phyloP scores from a whole-genome alignment of 2,329 filamentous ascomycete species.

The Pseudocercospora eumusae region DNA sequence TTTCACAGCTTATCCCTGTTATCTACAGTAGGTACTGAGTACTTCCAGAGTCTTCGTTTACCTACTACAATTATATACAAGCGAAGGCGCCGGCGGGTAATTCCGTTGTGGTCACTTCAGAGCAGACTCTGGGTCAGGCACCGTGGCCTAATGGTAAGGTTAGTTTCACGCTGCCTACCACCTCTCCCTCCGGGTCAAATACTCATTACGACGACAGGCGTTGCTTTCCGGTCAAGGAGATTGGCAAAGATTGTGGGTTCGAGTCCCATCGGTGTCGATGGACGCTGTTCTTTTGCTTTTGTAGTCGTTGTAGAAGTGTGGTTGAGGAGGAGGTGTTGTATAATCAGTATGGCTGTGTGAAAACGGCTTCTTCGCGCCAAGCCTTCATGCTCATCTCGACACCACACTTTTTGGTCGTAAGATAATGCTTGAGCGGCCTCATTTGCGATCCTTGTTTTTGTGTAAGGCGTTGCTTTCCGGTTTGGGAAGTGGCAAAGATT shows the following conservation, averaged over 20 bases:
- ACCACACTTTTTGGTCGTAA: too few relatives aligned
- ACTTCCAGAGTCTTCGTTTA: too few relatives aligned
- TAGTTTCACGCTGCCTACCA: not conserved
- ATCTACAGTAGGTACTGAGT: too few relatives aligned
- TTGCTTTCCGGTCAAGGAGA: constrained; percentile 22
- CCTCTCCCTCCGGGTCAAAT: not conserved
- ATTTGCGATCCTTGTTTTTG: too few relatives aligned
- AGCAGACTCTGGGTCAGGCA: not conserved
- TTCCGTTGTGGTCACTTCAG: not conserved
- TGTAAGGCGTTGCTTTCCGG: too few relatives aligned
- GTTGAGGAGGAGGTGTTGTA: not conserved
- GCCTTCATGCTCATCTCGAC: too few relatives aligned
- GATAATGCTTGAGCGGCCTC: too few relatives aligned
- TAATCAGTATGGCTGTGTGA: not conserved
- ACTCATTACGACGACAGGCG: not conserved
- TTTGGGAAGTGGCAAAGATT: too few relatives aligned
- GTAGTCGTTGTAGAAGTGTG: not conserved
- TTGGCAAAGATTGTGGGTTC: constrained; percentile 31
- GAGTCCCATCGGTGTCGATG: constrained; percentile 23
- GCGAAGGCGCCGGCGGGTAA: not conserved
- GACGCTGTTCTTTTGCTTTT: not conserved
- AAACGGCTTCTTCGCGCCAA: too few relatives aligned
- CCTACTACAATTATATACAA: too few relatives aligned
- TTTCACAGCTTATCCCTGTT: not conserved
- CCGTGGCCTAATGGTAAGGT: constrained; percentile 15